These are phyloP conservation scores for Cinchona pubescens DNA, from an alignment of 257 asterid genomes.

Conservation along the genomic window DNA sequence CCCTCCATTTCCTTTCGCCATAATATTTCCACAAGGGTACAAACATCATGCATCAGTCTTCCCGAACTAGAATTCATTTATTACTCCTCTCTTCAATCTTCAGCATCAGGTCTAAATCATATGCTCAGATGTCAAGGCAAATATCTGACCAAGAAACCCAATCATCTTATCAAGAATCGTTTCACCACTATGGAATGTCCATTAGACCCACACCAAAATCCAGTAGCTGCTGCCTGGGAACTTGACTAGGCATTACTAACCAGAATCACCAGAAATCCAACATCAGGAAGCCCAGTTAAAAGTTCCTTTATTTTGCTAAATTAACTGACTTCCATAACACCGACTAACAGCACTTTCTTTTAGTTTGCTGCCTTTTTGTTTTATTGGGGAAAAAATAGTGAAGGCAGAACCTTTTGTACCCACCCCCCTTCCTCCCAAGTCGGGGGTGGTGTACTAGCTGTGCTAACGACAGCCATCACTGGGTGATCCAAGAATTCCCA, in stretches of 20 bases:
- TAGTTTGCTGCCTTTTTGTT: not conserved
- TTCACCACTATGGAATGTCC: not conserved
- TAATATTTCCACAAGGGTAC: not conserved
- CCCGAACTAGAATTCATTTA: no score
- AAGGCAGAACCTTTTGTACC: not conserved
- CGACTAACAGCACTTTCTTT: not conserved
- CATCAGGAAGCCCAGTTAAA: not conserved
- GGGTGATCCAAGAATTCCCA: not conserved
- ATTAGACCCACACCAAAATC: not conserved
- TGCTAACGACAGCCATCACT: not conserved
- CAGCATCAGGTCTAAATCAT: not conserved
- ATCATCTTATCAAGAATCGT: not conserved
- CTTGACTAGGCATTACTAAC: not conserved
- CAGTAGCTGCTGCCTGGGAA: not conserved
- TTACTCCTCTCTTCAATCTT: not conserved
- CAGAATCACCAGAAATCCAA: not conserved
- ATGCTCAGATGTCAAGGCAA: not conserved
- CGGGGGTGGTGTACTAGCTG: not conserved
- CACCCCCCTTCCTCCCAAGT: not conserved
- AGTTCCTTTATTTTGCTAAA: not conserved
- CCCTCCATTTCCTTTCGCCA: not conserved
- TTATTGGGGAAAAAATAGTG: not conserved
- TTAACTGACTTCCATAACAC: not conserved
- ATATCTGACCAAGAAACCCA: not conserved
- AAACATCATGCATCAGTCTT: not conserved